A percentile compares a stretch with the other conserved stretches of the same genome.
Evolutionary conservation across 306 rosid species (phyloP).

Genomic region (Senna siamea): DNA sequence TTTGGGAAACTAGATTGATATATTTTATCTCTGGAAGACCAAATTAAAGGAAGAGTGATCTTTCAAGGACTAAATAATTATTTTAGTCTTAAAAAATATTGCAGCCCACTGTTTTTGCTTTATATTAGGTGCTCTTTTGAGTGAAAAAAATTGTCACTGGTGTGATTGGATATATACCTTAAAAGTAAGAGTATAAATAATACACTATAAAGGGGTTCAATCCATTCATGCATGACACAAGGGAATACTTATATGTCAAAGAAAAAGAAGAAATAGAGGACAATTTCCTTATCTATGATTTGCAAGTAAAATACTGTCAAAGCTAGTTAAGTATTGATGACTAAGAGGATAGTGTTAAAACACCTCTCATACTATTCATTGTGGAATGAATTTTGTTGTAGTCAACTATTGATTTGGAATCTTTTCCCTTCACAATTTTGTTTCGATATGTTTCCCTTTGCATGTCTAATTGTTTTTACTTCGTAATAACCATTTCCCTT

Average conservation of each 20-base stretch:
- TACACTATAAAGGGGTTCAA: background rate
- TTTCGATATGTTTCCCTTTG: background rate
- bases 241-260: constrained; percentile 36
- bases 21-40: too few species aligned
- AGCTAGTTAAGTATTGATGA: background rate
- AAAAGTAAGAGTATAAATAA: background rate
- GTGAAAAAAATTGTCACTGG: background rate
- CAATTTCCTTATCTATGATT: background rate
- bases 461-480: background rate
- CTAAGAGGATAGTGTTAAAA: background rate
- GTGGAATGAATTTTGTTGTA: background rate
- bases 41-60: too few species aligned
- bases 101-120: background rate
- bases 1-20: too few species aligned
- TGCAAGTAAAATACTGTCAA: background rate
- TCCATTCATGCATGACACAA: background rate
- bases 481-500: background rate
- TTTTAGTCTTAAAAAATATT: background rate
- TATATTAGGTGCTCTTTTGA: constrained; percentile 13
- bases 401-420: background rate
- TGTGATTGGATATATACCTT: background rate
- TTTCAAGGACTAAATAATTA: too few species aligned
- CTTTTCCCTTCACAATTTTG: background rate
- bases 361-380: background rate
- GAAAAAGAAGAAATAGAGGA: background rate